Evolutionary conservation across 2,329 filamentous ascomycete genomes (phyloP).

Genomic region (Monosporascus sp.): DNA sequence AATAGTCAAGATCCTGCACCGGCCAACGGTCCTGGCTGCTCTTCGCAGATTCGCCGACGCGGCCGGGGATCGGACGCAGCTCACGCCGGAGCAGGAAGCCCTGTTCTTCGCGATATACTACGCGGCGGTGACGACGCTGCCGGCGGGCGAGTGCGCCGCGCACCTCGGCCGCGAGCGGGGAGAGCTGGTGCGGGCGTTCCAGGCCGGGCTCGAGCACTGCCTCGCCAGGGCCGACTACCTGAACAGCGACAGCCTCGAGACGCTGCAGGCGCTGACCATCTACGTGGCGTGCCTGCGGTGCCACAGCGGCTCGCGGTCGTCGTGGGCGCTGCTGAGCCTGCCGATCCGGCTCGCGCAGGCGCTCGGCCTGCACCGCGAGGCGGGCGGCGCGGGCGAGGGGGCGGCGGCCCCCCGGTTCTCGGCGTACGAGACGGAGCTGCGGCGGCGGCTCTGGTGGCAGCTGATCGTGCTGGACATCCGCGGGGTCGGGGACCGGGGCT

Average conservation of each 20-base stretch:
- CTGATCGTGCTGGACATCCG: slow-evolving; percentile 56
- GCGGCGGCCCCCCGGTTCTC: slow-evolving; percentile 17
- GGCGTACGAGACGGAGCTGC: slow-evolving; percentile 54
- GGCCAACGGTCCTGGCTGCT: slow-evolving; percentile 30
- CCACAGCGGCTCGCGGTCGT: slow-evolving; percentile 31
- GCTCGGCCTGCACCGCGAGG: slow-evolving; percentile 37
- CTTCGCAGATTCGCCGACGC: slow-evolving; percentile 31
- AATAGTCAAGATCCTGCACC: slow-evolving; percentile 39
- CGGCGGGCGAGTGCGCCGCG: slow-evolving; percentile 23
- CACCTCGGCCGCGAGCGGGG: slow-evolving; percentile 30
- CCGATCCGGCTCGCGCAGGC: slow-evolving; percentile 39
- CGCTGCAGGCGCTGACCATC: slow-evolving; percentile 36
- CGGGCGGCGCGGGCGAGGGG: slow-evolving; percentile 16
- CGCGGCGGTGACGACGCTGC: slow-evolving; percentile 31
- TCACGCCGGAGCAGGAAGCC: slow-evolving; percentile 25
- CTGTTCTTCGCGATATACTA: slow-evolving; percentile 41
- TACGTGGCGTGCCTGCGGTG: slow-evolving; percentile 37
- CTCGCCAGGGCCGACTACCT: slow-evolving; percentile 39
- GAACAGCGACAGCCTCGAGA: slow-evolving; percentile 33
- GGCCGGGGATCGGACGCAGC: slow-evolving; percentile 10
- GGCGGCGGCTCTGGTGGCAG: slow-evolving; percentile 58
- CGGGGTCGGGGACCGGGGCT: slow-evolving; percentile 49
- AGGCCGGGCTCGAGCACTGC: slow-evolving; percentile 31
- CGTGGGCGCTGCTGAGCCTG: slow-evolving; percentile 37
- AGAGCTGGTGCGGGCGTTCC: slow-evolving; percentile 26